Evolutionary conservation across 352 stramenopile species (phyloP).

Genomic region (Globisporangium rhizosaccharum): DNA sequence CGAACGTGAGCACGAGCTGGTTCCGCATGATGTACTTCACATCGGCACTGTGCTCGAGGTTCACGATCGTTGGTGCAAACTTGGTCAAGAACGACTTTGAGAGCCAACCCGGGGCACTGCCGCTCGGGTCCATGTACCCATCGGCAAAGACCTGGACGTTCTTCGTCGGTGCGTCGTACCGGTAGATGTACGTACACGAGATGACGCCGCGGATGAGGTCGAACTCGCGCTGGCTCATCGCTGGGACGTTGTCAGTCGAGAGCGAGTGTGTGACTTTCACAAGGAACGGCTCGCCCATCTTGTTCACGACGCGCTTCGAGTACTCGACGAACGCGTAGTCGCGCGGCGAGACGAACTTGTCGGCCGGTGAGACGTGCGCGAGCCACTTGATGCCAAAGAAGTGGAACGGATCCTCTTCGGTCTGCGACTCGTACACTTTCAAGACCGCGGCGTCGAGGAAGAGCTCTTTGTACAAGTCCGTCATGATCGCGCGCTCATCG

Average conservation of each 20-base stretch:
- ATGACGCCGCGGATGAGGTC: constrained; percentile 35
- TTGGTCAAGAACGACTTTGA: constrained; percentile 34
- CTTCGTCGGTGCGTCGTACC: constrained; percentile 34
- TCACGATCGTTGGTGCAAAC: constrained; percentile 37
- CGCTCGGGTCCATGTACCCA: constrained; percentile 34
- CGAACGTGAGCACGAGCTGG: constrained; percentile 27
- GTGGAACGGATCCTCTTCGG: constrained; percentile 32
- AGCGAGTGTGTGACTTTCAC: constrained; percentile 43
- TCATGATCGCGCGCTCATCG: constrained; percentile 42
- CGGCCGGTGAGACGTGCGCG: constrained; percentile 29
- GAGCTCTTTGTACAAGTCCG: constrained; percentile 32
- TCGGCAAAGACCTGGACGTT: constrained; percentile 39
- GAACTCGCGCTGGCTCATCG: constrained; percentile 39
- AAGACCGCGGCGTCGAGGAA: constrained; percentile 43
- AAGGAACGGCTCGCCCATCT: constrained; percentile 30
- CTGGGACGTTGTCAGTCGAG: constrained; percentile 21
- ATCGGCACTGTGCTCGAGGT: constrained; percentile 37
- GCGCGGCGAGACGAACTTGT: constrained; percentile 46
- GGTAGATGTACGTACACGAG: constrained; percentile 40
- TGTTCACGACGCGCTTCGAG: constrained; percentile 25
- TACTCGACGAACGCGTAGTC: constrained; percentile 49
- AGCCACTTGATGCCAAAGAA: constrained; percentile 53
- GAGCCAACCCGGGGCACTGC: constrained; percentile 26
- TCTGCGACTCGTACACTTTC: constrained; percentile 30
- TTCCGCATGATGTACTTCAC: constrained; percentile 54